Evolutionary conservation across 164 flowering plant species (phyloP).

Genomic region (Vitis rupestris): DNA sequence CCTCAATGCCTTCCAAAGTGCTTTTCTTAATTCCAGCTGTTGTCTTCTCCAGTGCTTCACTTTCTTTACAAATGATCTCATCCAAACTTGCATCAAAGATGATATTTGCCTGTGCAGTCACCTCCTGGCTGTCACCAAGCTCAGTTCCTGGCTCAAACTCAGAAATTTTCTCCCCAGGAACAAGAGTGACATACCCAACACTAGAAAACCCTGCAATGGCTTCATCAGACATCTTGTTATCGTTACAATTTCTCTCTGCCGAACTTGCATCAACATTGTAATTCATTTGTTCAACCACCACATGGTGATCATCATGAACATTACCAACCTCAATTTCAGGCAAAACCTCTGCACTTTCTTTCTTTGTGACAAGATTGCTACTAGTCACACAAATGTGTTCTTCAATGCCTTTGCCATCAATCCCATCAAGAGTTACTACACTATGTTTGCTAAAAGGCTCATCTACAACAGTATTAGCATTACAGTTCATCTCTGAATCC

Average conservation of each 20-base stretch:
- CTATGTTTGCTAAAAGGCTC: neutral
- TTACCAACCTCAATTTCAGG: too few relatives aligned
- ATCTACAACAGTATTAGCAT: neutral
- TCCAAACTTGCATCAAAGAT: neutral
- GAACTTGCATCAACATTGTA: too few relatives aligned
- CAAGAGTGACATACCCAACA: neutral
- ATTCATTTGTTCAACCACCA: too few relatives aligned
- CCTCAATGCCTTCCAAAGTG: neutral
- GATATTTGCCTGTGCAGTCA: neutral
- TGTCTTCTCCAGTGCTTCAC: neutral
- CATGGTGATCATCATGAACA: too few relatives aligned
- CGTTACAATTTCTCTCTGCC: too few relatives aligned
- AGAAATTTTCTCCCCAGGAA: neutral
- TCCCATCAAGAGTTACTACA: neutral
- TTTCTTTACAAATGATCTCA: neutral
- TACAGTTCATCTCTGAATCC: neutral
- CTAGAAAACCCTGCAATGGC: too few relatives aligned
- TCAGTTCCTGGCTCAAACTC: neutral
- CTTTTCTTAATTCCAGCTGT: neutral
- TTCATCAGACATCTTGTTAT: too few relatives aligned
- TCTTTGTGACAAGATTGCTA: too few relatives aligned
- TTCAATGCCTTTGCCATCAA: neutral
- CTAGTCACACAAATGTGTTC: neutral
- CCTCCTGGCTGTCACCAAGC: neutral
- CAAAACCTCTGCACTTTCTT: too few relatives aligned